Percentiles rank a stretch among this genome's conserved stretches.
These are phyloP conservation scores for Solanum bukasovii DNA, from an alignment of 257 asterid species.

Conservation along the genomic window DNA sequence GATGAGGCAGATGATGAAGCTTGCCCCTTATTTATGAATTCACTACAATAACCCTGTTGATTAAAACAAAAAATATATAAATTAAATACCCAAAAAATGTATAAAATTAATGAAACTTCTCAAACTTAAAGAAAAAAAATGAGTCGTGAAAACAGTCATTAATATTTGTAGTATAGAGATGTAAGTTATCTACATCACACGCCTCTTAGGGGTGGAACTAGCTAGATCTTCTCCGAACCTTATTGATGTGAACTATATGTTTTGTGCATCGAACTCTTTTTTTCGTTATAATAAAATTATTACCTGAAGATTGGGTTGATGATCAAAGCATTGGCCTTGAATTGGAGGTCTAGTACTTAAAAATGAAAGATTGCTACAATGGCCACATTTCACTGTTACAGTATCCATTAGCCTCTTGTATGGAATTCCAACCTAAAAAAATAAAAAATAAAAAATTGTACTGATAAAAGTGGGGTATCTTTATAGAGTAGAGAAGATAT, in stretches of 20 bases:
- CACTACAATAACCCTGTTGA: constrained; percentile 40
- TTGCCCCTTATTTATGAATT: constrained; percentile 44
- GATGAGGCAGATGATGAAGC: constrained; percentile 63
- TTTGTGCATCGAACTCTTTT: accelerated
- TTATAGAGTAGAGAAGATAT: accelerated
- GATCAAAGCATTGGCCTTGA: constrained; percentile 55
- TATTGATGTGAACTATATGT: not conserved
- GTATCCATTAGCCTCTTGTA: constrained; percentile 88
- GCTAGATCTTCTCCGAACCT: not conserved
- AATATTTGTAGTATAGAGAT: not conserved
- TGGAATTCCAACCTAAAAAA: constrained; percentile 75
- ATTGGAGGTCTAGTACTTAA: constrained; percentile 62
- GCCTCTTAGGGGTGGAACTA: not conserved
- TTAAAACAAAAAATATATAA: not conserved
- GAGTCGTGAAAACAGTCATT: accelerated
- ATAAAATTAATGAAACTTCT: not conserved
- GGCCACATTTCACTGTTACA: constrained; percentile 97
- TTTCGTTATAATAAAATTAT: too few species aligned
- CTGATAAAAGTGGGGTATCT: not conserved
- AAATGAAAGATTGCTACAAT: constrained; percentile 87
- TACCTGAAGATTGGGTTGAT: constrained; percentile 34
- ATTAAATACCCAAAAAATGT: not conserved
- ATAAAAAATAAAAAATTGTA: too few species aligned
- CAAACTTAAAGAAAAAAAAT: not conserved
- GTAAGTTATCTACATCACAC: not conserved